phyloP scores from a whole-genome alignment of 2,329 filamentous ascomycete species.

The Alternaria arborescens region DNA sequence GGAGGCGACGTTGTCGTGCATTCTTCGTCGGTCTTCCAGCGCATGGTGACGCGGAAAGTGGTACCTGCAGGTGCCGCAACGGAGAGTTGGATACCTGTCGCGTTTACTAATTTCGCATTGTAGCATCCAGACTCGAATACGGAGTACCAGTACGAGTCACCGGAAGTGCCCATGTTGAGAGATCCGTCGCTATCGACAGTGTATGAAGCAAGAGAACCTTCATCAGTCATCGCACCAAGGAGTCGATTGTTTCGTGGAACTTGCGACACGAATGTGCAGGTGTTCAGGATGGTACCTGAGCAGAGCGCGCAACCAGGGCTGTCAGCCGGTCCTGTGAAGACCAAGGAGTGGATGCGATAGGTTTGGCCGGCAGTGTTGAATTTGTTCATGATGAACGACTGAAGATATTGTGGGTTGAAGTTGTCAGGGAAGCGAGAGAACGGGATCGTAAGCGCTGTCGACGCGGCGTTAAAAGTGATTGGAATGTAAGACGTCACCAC shows the following conservation, averaged over 20 bases:
- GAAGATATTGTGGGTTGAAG: slow-evolving; percentile 5
- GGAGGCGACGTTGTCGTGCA: slow-evolving; percentile 8
- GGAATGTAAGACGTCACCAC: slow-evolving; percentile 14
- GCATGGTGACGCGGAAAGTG: slow-evolving; percentile 9
- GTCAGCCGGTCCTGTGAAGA: slow-evolving; percentile 12
- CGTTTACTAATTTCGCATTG: slow-evolving; percentile 10
- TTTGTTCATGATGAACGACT: slow-evolving; percentile 11
- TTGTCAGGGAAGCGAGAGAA: slow-evolving; percentile 11
- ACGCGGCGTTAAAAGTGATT: slow-evolving; percentile 9
- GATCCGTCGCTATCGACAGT: slow-evolving; percentile 10
- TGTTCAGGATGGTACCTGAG: slow-evolving; percentile 16
- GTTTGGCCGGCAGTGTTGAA: slow-evolving; percentile 8
- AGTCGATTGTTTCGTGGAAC: slow-evolving; percentile 8
- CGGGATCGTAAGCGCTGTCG: slow-evolving; percentile 5
- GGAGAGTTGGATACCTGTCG: slow-evolving; percentile 11
- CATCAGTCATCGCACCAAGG: slow-evolving; percentile 8
- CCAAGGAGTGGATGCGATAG: slow-evolving; percentile 8
- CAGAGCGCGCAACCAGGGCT: slow-evolving; percentile 15
- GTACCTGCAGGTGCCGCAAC: slow-evolving; percentile 10
- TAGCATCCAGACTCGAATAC: slow-evolving; percentile 9
- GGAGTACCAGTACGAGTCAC: slow-evolving; percentile 14
- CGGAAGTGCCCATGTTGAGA: background rate
- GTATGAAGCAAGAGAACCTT: slow-evolving; percentile 13
- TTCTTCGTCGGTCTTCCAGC: slow-evolving; percentile 11
- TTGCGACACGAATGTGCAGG: slow-evolving; percentile 10